Conservation (phyloP, 352 stramenopile species). For the Globisporangium alternatum region DNA sequence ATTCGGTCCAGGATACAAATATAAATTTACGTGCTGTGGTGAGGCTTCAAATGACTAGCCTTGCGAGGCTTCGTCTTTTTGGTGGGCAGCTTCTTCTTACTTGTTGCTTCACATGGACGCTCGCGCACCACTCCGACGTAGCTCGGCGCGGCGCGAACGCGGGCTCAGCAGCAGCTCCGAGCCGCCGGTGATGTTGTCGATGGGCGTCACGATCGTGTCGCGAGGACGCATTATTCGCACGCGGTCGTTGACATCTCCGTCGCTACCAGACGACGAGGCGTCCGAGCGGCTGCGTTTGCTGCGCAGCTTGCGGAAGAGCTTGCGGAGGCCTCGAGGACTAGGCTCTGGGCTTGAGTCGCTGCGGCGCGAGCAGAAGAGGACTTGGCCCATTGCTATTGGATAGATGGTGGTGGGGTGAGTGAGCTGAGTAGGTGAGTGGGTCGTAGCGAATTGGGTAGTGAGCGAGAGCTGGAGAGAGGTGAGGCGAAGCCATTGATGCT, state of each 20-base stretch:
- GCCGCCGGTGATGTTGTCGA: constrained; percentile 11
- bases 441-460: neutral
- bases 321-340: constrained; percentile 19
- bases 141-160: neutral
- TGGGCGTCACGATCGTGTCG: constrained; percentile 36
- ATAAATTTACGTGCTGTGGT: too few species aligned
- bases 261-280: neutral
- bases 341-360: constrained; percentile 16
- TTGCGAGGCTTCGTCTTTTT: neutral
- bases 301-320: constrained; percentile 16
- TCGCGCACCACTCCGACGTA: constrained; percentile 10
- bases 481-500: neutral
- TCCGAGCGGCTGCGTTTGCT: neutral
- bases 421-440: too few species aligned
- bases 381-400: constrained; percentile 22
- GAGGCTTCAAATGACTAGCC: neutral
- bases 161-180: neutral
- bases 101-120: constrained; percentile 9
- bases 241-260: constrained; percentile 15
- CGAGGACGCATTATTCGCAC: constrained; percentile 36
- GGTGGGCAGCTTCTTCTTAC: neutral
- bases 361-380: constrained; percentile 25
- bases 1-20: too few species aligned
- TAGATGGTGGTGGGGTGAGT: neutral
- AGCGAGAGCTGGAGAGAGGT: neutral